Percentiles rank a stretch among this genome's conserved stretches.
Conservation (phyloP, 495 filamentous ascomycete species). For the Penicillium bovifimosum region DNA sequence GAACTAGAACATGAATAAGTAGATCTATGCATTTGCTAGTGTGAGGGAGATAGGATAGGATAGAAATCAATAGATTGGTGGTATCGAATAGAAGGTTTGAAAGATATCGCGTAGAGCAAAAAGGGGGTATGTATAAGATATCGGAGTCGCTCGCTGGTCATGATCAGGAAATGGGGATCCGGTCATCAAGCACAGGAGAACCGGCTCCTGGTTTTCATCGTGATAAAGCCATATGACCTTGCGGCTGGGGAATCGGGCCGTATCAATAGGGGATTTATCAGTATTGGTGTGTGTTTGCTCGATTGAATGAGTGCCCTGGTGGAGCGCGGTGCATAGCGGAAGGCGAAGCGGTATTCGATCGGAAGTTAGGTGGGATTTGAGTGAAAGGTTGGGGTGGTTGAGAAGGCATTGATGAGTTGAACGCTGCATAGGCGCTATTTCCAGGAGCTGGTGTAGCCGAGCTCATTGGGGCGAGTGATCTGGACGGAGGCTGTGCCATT, state of each 20-base stretch:
- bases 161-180: conserved; percentile 16
- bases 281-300: conserved; percentile 23
- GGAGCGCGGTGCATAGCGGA: conserved; percentile 21
- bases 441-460: conserved; percentile 3
- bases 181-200: conserved; percentile 18
- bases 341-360: conserved; percentile 22
- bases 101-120: conserved; percentile 2
- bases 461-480: conserved; percentile 14
- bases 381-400: conserved; percentile 12
- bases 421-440: conserved; percentile 15
- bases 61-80: background rate
- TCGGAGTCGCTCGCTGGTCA: conserved; percentile 16
- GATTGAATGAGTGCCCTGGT: conserved; percentile 21
- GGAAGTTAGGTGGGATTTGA: conserved; percentile 14
- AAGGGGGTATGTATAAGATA: conserved; percentile 21
- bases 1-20: background rate
- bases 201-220: conserved; percentile 19
- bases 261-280: conserved; percentile 23
- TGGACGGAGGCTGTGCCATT: conserved; percentile 4
- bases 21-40: background rate
- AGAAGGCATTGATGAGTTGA: conserved; percentile 11
- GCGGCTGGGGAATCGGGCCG: background rate
- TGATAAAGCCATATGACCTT: background rate
- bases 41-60: background rate
- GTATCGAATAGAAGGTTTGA: background rate